Conservation (phyloP, 306 rosid species). For the Cucumis sativus region DNA sequence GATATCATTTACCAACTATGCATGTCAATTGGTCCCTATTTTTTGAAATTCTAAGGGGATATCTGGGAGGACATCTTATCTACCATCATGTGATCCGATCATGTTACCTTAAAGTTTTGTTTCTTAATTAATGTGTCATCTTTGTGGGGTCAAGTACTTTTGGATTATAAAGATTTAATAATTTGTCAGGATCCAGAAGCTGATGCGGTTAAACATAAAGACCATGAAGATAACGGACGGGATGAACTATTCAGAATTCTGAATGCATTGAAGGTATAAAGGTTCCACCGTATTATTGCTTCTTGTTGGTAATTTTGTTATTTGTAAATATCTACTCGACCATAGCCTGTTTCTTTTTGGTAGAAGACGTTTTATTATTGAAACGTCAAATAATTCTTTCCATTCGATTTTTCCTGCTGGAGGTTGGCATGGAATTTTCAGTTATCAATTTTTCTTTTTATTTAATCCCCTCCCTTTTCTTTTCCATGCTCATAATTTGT, state of each 20-base stretch:
- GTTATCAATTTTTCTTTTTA: neutral
- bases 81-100: neutral
- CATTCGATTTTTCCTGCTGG: neutral
- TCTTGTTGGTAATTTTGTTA: neutral
- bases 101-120: neutral
- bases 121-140: neutral
- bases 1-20: neutral
- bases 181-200: constrained; percentile 47
- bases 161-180: neutral
- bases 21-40: neutral
- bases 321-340: neutral
- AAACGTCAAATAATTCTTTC: neutral
- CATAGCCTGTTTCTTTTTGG: neutral
- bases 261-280: constrained; percentile 53
- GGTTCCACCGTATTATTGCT: neutral
- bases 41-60: neutral
- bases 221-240: constrained; percentile 29
- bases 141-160: neutral
- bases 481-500: neutral
- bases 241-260: constrained; percentile 41
- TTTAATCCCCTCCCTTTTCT: neutral
- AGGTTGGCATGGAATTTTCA: neutral
- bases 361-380: neutral
- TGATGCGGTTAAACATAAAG: constrained; percentile 39
- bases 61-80: neutral